Base-by-base conservation (phyloP, 805 yeast genomes). In the Candida insectorum region DNA sequence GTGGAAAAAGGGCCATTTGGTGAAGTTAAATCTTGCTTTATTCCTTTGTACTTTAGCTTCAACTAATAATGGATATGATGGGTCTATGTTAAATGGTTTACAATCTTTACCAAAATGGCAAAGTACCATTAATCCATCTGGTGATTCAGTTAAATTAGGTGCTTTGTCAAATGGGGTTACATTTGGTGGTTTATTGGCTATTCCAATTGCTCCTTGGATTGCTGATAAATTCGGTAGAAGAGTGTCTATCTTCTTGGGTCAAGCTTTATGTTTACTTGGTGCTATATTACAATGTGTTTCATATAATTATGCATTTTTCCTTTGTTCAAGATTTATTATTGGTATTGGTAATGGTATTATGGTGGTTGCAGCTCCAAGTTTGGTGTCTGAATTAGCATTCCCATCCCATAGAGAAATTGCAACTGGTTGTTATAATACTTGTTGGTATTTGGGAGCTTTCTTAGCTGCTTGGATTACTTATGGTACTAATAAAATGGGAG, bases 371-470 rank as follows among this genome's bases (percentile, higher is more conserved):
- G 57, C 73, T 16, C 77, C 79, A n/a, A 41, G 73, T 8, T 55
- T 73, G 48, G 60, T 74, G 28, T 62, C 78, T 4, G 81, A 76
- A 45, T 41, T 73, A 14, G 53, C 78, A 2, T 74, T 57, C 44
- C 80, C 80, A 18, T 44, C 54, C 12, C 70, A 65, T 31, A 54
- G 76, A 46, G 56, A 60, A 25, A 52, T 59, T 21, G 43, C 58
- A 26, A 68, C 75, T 18, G 42, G 75, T n/a, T 54, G 65, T 35
- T 75, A 63, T 55, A 75, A 74, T 50, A 62, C 69, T 14, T 65
- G 67, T 40, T 73, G 77, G 78, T 72, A 69, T 44, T 45, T 71
- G 24, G 80, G 80, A 28, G 75, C 77, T n/a, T 48, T 72, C 35
- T 49, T 74, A 29, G 73, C 79, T 6, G 72, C 75, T 17, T 69